Conservation (phyloP, 352 stramenopile species). For the Pythium sukuiense region DNA sequence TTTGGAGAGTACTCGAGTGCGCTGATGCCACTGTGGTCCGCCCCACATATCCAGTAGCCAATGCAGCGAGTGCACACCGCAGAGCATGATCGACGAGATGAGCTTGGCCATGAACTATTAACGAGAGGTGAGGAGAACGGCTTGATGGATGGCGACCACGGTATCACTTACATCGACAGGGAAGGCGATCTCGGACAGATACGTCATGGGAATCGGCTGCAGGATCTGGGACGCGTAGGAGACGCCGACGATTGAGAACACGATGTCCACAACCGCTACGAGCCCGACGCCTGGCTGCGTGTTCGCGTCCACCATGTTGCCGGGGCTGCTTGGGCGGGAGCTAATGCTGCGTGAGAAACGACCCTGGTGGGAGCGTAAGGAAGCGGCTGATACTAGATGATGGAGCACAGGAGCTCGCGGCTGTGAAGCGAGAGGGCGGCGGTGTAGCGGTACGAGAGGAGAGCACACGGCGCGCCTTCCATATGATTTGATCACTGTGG, state of each 20-base stretch:
- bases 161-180: constrained; percentile 52
- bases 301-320: neutral
- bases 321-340: neutral
- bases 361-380: neutral
- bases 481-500: neutral
- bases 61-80: constrained; percentile 45
- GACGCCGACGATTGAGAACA: constrained; percentile 56
- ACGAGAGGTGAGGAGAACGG: neutral
- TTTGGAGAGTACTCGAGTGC: neutral
- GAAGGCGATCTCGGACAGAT: constrained; percentile 77
- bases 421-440: neutral
- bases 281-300: constrained; percentile 5
- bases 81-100: constrained; percentile 44
- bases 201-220: constrained; percentile 61
- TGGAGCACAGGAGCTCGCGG: neutral
- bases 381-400: neutral
- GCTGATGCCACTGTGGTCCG: constrained; percentile 41
- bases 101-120: constrained; percentile 68
- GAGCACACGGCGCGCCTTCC: neutral
- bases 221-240: constrained; percentile 57
- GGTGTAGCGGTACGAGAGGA: neutral
- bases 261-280: constrained; percentile 21
- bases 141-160: neutral
- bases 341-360: neutral
- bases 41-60: constrained; percentile 48